Percentiles rank a stretch among this genome's conserved stretches.
Evolutionary conservation across 306 rosid genomes (phyloP).

Genomic region (Neltuma alba): DNA sequence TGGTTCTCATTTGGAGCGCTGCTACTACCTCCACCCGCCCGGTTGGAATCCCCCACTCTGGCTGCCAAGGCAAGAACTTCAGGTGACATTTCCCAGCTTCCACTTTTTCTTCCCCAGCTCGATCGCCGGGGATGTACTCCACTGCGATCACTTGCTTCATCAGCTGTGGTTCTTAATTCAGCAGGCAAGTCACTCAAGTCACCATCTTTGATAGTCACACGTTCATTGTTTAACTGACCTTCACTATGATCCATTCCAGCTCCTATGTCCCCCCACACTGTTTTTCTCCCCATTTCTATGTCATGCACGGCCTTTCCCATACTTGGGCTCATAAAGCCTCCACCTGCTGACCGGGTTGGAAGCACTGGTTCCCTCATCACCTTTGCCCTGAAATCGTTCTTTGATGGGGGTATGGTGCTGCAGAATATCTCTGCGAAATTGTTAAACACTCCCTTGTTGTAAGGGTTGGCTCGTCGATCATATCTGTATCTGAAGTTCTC

Average conservation of each 20-base stretch:
- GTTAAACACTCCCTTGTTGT: conserved; percentile 71
- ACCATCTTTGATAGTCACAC: conserved; percentile 71
- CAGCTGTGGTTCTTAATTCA: conserved; percentile 69
- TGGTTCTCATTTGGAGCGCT: conserved; percentile 40
- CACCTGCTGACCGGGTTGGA: conserved; percentile 71
- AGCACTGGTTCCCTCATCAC: conserved; percentile 75
- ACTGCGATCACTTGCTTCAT: conserved; percentile 63
- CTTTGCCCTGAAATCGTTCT: conserved; percentile 80
- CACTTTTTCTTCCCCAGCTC: conserved; percentile 99
- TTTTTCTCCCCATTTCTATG: conserved; percentile 96
- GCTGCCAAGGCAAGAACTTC: conserved; percentile 95
- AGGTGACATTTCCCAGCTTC: conserved; percentile 99
- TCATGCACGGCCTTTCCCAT: conserved; percentile 91
- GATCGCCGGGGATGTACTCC: conserved; percentile 89
- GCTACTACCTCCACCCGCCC: conserved; percentile 65
- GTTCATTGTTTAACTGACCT: conserved; percentile 64
- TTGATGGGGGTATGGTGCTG: conserved; percentile 67
- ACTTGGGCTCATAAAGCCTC: conserved; percentile 88
- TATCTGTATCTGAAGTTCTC: conserved; percentile 94
- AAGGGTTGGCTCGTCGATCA: conserved; percentile 83
- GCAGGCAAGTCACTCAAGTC: conserved; percentile 77
- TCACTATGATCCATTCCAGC: conserved; percentile 65
- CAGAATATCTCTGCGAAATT: conserved; percentile 92
- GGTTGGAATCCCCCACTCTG: conserved; percentile 79
- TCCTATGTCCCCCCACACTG: conserved; percentile 89